Evolutionary conservation across 345 rosid genomes (phyloP).

Genomic region (Citrus medica): DNA sequence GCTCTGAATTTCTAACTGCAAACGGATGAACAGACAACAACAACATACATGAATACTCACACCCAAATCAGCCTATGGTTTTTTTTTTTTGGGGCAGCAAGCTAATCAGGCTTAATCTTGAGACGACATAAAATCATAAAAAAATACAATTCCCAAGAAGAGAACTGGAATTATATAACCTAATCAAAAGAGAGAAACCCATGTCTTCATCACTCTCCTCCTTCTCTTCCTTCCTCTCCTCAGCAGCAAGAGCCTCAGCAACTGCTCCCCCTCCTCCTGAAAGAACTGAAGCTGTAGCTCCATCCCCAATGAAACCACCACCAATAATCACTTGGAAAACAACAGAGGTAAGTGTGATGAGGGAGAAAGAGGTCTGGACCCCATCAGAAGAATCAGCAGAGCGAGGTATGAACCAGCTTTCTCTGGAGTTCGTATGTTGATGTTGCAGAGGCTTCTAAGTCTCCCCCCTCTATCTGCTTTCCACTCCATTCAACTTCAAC

Average conservation of each 20-base stretch:
- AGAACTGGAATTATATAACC: background rate
- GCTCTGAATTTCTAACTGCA: too few species aligned
- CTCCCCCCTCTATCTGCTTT: conserved; percentile 5
- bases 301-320: conserved; percentile 44
- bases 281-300: conserved; percentile 40
- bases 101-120: background rate
- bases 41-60: too few species aligned
- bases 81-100: too few species aligned
- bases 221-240: conserved; percentile 57
- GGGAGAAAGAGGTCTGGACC: conserved; percentile 61
- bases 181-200: conserved; percentile 70
- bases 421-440: conserved; percentile 66
- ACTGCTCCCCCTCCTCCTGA: conserved; percentile 46
- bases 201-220: conserved; percentile 68
- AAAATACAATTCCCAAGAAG: background rate
- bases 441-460: conserved; percentile 59
- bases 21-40: too few species aligned
- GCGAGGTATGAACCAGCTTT: conserved; percentile 26
- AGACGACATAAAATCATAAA: too few species aligned
- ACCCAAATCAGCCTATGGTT: too few species aligned
- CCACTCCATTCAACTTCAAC: conserved; percentile 28
- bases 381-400: conserved; percentile 37
- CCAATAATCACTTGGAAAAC: conserved; percentile 70
- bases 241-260: conserved; percentile 41
- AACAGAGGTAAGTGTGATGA: conserved; percentile 58